A percentile compares a stretch with the other conserved stretches of the same genome.
These are phyloP conservation scores for Ploettnerulaceae sp. DNA, from an alignment of 2,329 filamentous ascomycete genomes.

Conservation along the genomic window DNA sequence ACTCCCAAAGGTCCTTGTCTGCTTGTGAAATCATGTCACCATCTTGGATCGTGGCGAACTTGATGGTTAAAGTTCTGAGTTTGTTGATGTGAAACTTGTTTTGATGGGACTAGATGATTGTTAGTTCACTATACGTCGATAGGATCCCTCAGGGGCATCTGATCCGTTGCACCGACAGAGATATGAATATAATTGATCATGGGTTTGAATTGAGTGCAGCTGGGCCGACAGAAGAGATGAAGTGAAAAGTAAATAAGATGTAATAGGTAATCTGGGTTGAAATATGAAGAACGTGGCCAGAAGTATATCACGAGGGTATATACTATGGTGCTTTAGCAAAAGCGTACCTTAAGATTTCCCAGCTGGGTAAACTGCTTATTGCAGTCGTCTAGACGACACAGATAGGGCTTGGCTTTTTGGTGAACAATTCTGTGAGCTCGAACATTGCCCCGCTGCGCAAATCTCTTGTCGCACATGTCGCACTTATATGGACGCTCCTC, in stretches of 20 bases:
- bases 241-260: not conserved
- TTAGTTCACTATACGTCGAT: no score
- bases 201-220: not conserved
- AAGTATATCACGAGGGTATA: not conserved
- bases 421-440: slow-evolving; percentile 80
- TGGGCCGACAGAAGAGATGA: no score
- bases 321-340: not conserved
- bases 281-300: no score
- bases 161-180: no score
- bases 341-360: slow-evolving; percentile 77
- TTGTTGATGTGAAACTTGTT: slow-evolving; percentile 84
- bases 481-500: slow-evolving; percentile 82
- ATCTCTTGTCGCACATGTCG: slow-evolving; percentile 72
- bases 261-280: no score
- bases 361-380: slow-evolving; percentile 84
- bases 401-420: slow-evolving; percentile 69
- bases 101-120: slow-evolving; percentile 77
- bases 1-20: slow-evolving; percentile 75
- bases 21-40: slow-evolving; percentile 56
- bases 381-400: slow-evolving; percentile 77
- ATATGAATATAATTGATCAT: no score
- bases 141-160: no score
- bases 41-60: slow-evolving; percentile 61
- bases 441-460: slow-evolving; percentile 82
- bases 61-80: slow-evolving; percentile 61